Conservation (phyloP, 2,329 filamentous ascomycete genomes). For the Pyrenophora seminiperda region DNA sequence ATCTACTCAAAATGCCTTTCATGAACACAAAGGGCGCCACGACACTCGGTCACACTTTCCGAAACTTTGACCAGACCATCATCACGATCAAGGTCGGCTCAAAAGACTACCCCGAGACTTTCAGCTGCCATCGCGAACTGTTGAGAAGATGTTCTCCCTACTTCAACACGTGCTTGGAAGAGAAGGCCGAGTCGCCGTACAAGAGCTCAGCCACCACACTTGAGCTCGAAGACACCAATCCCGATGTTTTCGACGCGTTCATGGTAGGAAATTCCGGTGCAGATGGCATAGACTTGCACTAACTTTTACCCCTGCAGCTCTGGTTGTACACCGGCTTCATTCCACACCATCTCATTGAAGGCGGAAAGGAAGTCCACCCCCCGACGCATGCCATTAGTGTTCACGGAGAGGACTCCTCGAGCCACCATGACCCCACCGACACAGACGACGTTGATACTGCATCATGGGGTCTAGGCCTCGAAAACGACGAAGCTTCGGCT, state of each 20-base stretch:
- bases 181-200: slow-evolving; percentile 41
- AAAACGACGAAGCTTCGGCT: slow-evolving; percentile 34
- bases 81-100: slow-evolving; percentile 43
- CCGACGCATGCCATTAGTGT: slow-evolving; percentile 36
- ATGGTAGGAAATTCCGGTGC: slow-evolving; percentile 18
- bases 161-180: slow-evolving; percentile 39
- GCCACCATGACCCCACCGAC: slow-evolving; percentile 23
- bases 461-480: slow-evolving; percentile 44
- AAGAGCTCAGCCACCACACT: slow-evolving; percentile 33
- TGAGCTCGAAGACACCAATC: slow-evolving; percentile 41
- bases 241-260: slow-evolving; percentile 47
- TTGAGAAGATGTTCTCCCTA: slow-evolving; percentile 42
- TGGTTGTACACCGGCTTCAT: slow-evolving; percentile 47
- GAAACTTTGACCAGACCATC: slow-evolving; percentile 46
- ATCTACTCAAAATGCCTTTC: slow-evolving; percentile 46
- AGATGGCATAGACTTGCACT: no score
- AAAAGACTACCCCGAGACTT: slow-evolving; percentile 40
- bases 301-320: slow-evolving; percentile 10
- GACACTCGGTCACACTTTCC: slow-evolving; percentile 44
- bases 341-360: slow-evolving; percentile 46
- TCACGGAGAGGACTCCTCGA: slow-evolving; percentile 22
- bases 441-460: slow-evolving; percentile 42
- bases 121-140: slow-evolving; percentile 44
- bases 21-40: slow-evolving; percentile 37
- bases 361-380: slow-evolving; percentile 39